Percentiles rank a stretch among this genome's conserved stretches.
These are phyloP conservation scores for Cystobasidiaceae sp. DNA, from an alignment of 1,284 basidiomycete species.

Conservation along the genomic window DNA sequence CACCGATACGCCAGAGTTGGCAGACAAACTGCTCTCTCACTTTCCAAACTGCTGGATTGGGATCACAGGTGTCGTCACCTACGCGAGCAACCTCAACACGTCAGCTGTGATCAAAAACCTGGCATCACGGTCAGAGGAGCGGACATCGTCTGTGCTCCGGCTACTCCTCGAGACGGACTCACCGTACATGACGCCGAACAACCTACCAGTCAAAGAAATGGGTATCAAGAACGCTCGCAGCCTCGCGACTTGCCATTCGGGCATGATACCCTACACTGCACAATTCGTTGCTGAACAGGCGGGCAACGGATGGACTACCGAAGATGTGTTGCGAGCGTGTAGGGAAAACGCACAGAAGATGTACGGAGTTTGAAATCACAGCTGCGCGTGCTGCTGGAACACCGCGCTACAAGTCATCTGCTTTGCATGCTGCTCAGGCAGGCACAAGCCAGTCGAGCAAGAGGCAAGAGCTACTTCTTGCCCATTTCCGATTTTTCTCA, in stretches of 20 bases:
- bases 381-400: neutral
- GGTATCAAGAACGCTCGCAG: conserved; percentile 44
- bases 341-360: conserved; percentile 60
- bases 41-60: conserved; percentile 75
- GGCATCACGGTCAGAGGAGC: conserved; percentile 39
- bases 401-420: no score
- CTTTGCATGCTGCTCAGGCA: no score
- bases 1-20: conserved; percentile 69
- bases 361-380: conserved; percentile 56
- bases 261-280: conserved; percentile 76
- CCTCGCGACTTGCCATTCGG: conserved; percentile 65
- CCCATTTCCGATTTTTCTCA: no score
- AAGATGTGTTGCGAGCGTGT: conserved; percentile 58
- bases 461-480: no score
- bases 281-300: conserved; percentile 57
- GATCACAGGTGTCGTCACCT: conserved; percentile 76
- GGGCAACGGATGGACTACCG: conserved; percentile 52
- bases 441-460: no score
- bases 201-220: conserved; percentile 60
- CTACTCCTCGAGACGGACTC: conserved; percentile 75
- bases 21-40: conserved; percentile 61
- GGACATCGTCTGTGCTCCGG: conserved; percentile 48
- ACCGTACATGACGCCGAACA: conserved; percentile 72
- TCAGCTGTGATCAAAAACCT: conserved; percentile 57
- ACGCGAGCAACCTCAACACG: conserved; percentile 64